These are phyloP conservation scores for Citrus inodora DNA, from an alignment of 345 rosid species.

Conservation along the genomic window DNA sequence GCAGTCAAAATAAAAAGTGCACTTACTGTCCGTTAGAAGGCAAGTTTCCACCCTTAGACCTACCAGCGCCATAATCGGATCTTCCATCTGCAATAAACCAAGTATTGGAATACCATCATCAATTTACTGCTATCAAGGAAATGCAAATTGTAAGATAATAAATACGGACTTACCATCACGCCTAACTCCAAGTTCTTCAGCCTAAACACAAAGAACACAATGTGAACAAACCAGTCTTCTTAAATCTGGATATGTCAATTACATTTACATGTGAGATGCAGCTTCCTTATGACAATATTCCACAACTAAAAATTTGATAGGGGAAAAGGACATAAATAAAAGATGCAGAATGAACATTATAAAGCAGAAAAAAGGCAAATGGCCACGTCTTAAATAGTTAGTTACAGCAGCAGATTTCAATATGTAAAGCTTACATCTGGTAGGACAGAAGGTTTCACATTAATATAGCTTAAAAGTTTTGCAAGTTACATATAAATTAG, in stretches of 20 bases:
- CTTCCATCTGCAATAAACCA: conserved; percentile 39
- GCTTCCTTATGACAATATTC: conserved; percentile 8
- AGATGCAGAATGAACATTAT: conserved; percentile 8
- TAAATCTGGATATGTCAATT: conserved; percentile 22
- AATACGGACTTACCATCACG: conserved; percentile 30
- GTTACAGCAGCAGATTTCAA: neutral
- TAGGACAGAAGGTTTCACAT: neutral
- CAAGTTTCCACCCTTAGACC: conserved; percentile 30
- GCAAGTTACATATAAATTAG: neutral
- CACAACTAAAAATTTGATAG: conserved; percentile 8
- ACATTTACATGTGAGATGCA: conserved; percentile 12
- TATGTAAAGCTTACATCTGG: neutral
- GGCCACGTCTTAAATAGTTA: neutral
- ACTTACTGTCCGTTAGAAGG: conserved; percentile 39
- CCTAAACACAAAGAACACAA: conserved; percentile 31
- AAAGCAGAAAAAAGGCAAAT: conserved; percentile 1
- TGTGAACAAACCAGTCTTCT: conserved; percentile 25
- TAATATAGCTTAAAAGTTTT: neutral
- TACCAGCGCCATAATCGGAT: conserved; percentile 27
- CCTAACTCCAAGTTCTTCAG: conserved; percentile 39
- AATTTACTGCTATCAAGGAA: neutral
- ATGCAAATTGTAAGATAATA: neutral
- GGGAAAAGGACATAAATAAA: neutral
- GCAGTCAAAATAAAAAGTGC: neutral
- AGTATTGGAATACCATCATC: neutral